Conservation (phyloP, 345 rosid genomes). For the Sisymbrium irio region DNA sequence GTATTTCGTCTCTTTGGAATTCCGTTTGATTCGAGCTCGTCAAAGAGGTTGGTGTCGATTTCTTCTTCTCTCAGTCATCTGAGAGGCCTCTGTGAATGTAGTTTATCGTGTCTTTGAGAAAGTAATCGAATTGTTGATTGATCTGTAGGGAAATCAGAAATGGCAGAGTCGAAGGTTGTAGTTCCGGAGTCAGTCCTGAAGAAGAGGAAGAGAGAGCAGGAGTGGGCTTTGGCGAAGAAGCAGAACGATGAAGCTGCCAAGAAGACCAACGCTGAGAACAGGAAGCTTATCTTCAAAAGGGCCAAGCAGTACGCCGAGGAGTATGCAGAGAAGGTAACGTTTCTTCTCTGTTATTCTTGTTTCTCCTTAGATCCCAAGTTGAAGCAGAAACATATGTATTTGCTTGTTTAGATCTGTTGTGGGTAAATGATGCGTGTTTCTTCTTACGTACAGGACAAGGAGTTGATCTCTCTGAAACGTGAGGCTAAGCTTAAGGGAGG, state of each 20-base stretch:
- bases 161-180: conserved; percentile 36
- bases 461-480: conserved; percentile 64
- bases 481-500: conserved; percentile 88
- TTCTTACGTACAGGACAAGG: conserved; percentile 42
- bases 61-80: background rate
- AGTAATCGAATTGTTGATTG: background rate
- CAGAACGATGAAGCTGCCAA: conserved; percentile 43
- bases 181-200: conserved; percentile 83
- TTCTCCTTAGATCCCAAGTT: background rate
- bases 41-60: background rate
- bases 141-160: conserved; percentile 24
- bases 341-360: background rate
- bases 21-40: conserved; percentile 15
- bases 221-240: conserved; percentile 55
- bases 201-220: conserved; percentile 74
- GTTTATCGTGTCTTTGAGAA: background rate
- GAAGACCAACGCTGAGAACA: conserved; percentile 54
- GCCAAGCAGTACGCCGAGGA: conserved; percentile 61
- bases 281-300: conserved; percentile 54
- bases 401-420: background rate
- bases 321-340: conserved; percentile 52
- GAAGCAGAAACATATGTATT: too few species aligned
- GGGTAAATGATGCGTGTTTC: background rate
- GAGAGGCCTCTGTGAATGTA: background rate
- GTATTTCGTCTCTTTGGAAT: background rate